Evolutionary conservation across 176 grass and related monocot species (phyloP), one percentile per base, ranked within the genome.

Genomic region (Rhynchospora pubera): DNA sequence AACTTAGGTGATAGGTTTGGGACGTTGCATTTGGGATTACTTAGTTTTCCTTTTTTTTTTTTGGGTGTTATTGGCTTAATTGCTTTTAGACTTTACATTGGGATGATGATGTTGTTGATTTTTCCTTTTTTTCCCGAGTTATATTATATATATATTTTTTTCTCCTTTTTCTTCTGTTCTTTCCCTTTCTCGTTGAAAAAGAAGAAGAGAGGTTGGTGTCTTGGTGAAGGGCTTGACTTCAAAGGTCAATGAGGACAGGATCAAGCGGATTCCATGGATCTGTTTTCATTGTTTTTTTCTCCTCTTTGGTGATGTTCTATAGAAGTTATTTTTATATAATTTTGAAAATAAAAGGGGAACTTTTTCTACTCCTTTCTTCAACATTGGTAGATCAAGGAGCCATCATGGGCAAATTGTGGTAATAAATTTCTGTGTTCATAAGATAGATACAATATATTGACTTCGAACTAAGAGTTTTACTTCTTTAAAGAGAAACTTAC

Each of bases 41-140:
- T 65, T 82, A 65, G 59, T 82, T 65, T 63, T 74, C 5, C n/a
- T 48, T 56, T 82, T 65, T 51, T 44, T 3, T 82, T 21, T 67
- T 77, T 24, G 2, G 34, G 34, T 39, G 34, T 39, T 39, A 39
- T 39, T 3, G 34, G 34, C 34, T 39, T 39, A 39, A 18, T 55
- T 76, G 72, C 12, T 45, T 5, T 32, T 53, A 76, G 72, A 53
- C 26, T n/a, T 56, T 76, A 18, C 48, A n/a, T n/a, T 77, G 72
- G 48, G 72, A 55, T 80, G 78, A 63, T 63, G 46, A 12, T 82
- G 19, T 82, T 82, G 79, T 66, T 62, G 44, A 47, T 82, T 48
- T 60, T 19, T 18, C 15, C n/a, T n/a, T 59, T 6, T 46, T 60
- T 63, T 45, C 30, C 46, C 21, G 0, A 28, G 26, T 28, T 28